Evolutionary conservation across 805 yeast genomes (phyloP), one percentile per base, ranked within the genome.

Genomic region (Kodamaea laetipori): DNA sequence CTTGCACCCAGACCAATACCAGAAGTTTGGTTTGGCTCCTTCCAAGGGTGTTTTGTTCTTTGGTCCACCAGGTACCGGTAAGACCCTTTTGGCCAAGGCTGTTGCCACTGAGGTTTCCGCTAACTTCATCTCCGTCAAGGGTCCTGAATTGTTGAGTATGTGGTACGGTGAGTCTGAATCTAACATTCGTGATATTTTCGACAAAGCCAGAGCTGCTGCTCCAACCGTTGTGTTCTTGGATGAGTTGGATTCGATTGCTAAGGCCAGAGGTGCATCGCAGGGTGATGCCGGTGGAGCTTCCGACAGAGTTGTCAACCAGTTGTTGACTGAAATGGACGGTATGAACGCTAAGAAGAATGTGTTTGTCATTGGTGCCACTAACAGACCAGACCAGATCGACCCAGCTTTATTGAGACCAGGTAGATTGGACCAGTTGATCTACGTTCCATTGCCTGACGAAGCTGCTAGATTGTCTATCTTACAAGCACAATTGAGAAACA

Each of bases 31-130:
- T 53, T 80, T 94, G 66, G 83, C 98, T 7, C 99, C 99, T 43
- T 84, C 99, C 31, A 90, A 92, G 73, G 99, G 99, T 75, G 99
- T 94, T 54, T 77, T 94, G 66, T 94, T 94, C 78, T 94, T 86
- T 67, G 99, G 99, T 57, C 99, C 99, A 42, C 99, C 99, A 48
- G 99, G 99, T 86, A 94, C 98, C 48, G 99, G 99, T 90, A 94
- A 94, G 75, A 94, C 99, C 3, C 74, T 94, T 62, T 78, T 94
- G 60, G 99, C 99, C 37, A 94, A 94, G 73, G 99, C 99, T 43
- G 98, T 94, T 56, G 99, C 99, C 38, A 94, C 98, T 38, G 99
- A 94, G 69, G 98, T 94, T 28, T 87, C 97, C 50, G 99, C 99
- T 26, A 94, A 94, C 69, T 94, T 94, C 73, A 94, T 94, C 55